Percentiles rank a stretch among this genome's conserved stretches.
These are phyloP conservation scores for Zygoascus sp. DNA, from an alignment of 1,139 yeast species.

Conservation along the genomic window DNA sequence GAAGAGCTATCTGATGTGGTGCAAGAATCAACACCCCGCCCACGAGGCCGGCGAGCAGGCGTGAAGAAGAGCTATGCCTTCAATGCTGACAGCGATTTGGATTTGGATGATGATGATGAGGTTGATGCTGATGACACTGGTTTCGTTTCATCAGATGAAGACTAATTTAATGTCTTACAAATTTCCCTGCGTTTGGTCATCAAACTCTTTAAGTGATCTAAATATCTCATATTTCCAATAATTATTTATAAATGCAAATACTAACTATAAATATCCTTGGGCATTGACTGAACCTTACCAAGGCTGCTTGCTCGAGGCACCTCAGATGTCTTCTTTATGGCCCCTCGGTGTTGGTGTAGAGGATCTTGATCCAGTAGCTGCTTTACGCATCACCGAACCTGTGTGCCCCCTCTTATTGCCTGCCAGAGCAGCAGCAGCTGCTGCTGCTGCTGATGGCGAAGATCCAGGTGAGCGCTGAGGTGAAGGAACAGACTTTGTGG, in stretches of 20 bases:
- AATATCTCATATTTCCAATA: neutral
- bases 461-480: slow-evolving; percentile 1
- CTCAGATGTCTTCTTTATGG: neutral
- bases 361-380: neutral
- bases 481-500: slow-evolving; percentile 1
- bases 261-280: neutral
- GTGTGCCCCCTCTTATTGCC: neutral
- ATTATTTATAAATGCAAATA: too few relatives aligned
- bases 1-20: slow-evolving; percentile 13
- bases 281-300: too few relatives aligned
- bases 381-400: neutral
- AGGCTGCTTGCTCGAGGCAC: too few relatives aligned
- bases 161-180: neutral
- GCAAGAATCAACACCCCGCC: neutral
- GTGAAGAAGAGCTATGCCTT: slow-evolving; percentile 1
- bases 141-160: neutral
- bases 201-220: neutral
- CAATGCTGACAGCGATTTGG: slow-evolving; percentile 12
- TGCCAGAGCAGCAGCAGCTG: slow-evolving; percentile 5
- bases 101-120: slow-evolving; percentile 5
- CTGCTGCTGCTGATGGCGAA: slow-evolving; percentile 9
- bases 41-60: slow-evolving; percentile 1
- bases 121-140: slow-evolving; percentile 7
- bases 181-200: neutral
- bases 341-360: slow-evolving; percentile 1